Evolutionary conservation across 2,329 filamentous ascomycete genomes (phyloP), one percentile per base, ranked within the genome.

Genomic region (Balansia obtecta): DNA sequence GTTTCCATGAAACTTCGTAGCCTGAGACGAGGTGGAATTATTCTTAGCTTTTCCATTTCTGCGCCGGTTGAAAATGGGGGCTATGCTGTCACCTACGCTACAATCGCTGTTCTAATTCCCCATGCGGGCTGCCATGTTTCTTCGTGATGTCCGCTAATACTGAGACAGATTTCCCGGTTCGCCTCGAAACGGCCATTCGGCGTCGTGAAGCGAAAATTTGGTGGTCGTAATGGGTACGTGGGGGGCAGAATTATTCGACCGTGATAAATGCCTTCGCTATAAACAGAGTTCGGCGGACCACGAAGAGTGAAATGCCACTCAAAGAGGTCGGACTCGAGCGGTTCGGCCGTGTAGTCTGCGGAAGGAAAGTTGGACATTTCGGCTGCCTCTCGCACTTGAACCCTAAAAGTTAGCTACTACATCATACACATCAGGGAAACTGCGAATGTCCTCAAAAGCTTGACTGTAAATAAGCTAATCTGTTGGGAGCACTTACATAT

Each of bases 251-350:
- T 79, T 65, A 98, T 97, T 62, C 91, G 88, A 52, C 93, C 93
- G 68, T 98, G 93, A 72, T 97, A 98, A 61, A 96, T 79, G 45
- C 93, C 93, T 33, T 75, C 72, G 43, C 81, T 80, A 69, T 90
- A 96, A 38, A 83, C 80, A 0, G 88, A 90, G 33, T 79, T 74
- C 0, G 91, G 91, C 0, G 91, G 90, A 0, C 93, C 93, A 48
- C 85, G 82, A n/a, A 98, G 76, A 0, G 93, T 98, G 70, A 97
- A 98, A 72, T 98, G 93, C 93, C 93, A 98, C 69, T 97, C 90
- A 70, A 95, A 95, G 49, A 98, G 82, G 68, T 97, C 89, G 33
- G 80, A 75, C 63, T 97, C 91, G 54, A 91, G 80, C 0, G 93
- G 93, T 4, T 83, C 75, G 40, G 91, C 93, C 58, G 85, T 80